These are phyloP conservation scores for Aspergillus puulaauensis DNA, from an alignment of 2,329 filamentous ascomycete species.

Conservation along the genomic window DNA sequence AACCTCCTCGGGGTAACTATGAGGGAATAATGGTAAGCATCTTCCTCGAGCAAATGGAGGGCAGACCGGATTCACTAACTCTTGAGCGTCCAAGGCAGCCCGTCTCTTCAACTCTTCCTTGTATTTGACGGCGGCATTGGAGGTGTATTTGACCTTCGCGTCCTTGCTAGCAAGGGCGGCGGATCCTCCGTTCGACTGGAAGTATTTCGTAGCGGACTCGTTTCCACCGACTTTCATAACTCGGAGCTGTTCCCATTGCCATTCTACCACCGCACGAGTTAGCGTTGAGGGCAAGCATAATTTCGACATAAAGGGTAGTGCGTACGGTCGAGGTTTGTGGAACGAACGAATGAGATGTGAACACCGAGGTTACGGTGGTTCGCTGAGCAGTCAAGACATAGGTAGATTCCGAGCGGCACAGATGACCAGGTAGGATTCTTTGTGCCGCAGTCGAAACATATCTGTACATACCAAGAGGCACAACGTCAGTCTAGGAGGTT, in stretches of 20 bases:
- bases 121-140: conserved; percentile 90
- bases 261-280: conserved; percentile 57
- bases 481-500: background rate
- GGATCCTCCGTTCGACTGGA: conserved; percentile 92
- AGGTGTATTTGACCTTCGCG: conserved; percentile 94
- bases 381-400: conserved; percentile 95
- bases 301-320: conserved; percentile 22
- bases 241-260: conserved; percentile 98
- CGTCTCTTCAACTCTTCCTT: conserved; percentile 93
- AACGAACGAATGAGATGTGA: conserved; percentile 98
- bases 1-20: conserved; percentile 80
- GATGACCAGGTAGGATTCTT: conserved; percentile 99
- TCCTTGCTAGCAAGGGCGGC: conserved; percentile 96
- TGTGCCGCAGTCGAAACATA: conserved; percentile 97
- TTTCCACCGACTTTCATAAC: conserved; percentile 99
- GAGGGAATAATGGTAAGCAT: conserved; percentile 13
- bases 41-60: background rate
- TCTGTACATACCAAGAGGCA: conserved; percentile 50
- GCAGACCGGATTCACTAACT: conserved; percentile 56
- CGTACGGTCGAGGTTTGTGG: conserved; percentile 97
- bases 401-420: conserved; percentile 93
- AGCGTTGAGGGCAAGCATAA: conserved; percentile 14
- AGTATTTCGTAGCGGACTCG: conserved; percentile 96
- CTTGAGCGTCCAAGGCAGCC: conserved; percentile 76
- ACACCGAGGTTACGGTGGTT: conserved; percentile 97